phyloP scores from a whole-genome alignment of 768 basidiomycete species.

The Imleria badia region DNA sequence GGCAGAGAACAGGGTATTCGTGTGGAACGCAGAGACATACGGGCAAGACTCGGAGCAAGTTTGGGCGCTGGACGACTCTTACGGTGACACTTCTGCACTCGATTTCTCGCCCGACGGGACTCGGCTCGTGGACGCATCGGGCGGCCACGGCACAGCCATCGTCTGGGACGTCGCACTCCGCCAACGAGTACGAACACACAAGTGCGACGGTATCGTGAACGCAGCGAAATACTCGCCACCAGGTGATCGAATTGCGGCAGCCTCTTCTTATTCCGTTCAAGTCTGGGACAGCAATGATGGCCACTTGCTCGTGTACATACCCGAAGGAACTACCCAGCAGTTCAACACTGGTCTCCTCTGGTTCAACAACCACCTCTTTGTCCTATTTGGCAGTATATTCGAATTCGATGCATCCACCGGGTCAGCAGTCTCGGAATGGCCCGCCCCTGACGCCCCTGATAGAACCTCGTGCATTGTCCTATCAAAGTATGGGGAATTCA shows the following conservation, averaged over 20 bases:
- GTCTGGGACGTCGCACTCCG: neutral
- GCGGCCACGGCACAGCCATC: too few species aligned
- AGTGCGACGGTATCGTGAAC: rapidly evolving
- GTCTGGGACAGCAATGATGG: neutral
- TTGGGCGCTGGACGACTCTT: neutral
- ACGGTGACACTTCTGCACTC: neutral
- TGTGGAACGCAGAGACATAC: neutral
- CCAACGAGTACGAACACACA: too few species aligned
- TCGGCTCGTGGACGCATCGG: neutral
- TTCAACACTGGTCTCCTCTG: neutral
- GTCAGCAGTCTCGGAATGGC: neutral
- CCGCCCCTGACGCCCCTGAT: too few species aligned
- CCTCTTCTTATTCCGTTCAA: neutral
- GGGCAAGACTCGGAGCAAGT: too few species aligned
- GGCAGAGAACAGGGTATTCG: neutral
- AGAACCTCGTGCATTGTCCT: neutral
- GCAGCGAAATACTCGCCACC: neutral
- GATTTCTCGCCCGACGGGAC: neutral
- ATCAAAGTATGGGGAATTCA: neutral
- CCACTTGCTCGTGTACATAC: neutral
- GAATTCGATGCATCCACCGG: neutral
- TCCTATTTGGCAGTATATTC: neutral
- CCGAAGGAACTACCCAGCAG: neutral
- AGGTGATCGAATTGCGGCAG: neutral
- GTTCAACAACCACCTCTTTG: neutral